Conservation (phyloP, 2,329 filamentous ascomycete species). For the Magnaporthiopsis incrustans region DNA sequence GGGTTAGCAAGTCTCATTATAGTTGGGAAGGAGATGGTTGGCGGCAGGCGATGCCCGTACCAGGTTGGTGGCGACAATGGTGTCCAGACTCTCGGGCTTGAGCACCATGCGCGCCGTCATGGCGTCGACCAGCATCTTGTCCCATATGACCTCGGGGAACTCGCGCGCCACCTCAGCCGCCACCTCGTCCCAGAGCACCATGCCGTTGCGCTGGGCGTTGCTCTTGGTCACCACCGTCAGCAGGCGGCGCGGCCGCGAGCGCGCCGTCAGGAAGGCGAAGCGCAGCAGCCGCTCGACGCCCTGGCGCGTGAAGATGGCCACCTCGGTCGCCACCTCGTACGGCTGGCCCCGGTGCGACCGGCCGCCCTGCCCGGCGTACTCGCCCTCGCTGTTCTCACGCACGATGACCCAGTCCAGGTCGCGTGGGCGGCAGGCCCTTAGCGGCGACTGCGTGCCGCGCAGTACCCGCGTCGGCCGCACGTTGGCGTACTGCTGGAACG, state of each 20-base stretch:
- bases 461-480: conserved; percentile 54
- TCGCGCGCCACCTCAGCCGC: conserved; percentile 45
- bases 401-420: conserved; percentile 60
- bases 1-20: background rate
- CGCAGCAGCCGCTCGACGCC: conserved; percentile 53
- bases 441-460: conserved; percentile 47
- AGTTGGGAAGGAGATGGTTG: too few relatives aligned
- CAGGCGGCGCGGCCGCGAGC: conserved; percentile 43
- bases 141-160: conserved; percentile 49
- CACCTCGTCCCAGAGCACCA: conserved; percentile 62
- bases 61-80: conserved; percentile 56
- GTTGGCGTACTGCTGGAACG: conserved; percentile 59
- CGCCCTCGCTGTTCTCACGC: conserved; percentile 58
- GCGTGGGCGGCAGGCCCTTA: conserved; percentile 37
- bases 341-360: conserved; percentile 45
- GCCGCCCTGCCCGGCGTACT: conserved; percentile 57
- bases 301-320: conserved; percentile 53
- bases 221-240: conserved; percentile 58
- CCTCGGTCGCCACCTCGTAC: conserved; percentile 55
- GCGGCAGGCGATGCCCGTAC: conserved; percentile 13
- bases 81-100: conserved; percentile 50
- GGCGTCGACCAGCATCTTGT: conserved; percentile 57
- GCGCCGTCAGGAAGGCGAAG: conserved; percentile 53
- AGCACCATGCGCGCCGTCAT: conserved; percentile 46
- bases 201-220: conserved; percentile 57